These are phyloP conservation scores for Nakaseomyces glabratus DNA, from an alignment of 1,139 yeast genomes.

Conservation along the genomic window DNA sequence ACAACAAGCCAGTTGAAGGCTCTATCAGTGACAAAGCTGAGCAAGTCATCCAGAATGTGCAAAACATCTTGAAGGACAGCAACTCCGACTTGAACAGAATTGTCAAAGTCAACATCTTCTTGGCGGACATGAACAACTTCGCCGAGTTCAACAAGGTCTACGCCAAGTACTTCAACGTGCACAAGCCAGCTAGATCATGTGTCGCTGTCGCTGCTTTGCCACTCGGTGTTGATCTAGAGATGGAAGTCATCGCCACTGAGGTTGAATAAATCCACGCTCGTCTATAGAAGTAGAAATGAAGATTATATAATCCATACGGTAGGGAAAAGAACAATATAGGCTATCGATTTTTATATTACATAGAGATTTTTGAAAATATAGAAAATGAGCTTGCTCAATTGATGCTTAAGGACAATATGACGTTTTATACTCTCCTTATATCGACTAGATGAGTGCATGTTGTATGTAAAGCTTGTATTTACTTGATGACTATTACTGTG, in stretches of 20 bases:
- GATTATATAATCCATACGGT: too few relatives aligned
- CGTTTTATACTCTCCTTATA: too few relatives aligned
- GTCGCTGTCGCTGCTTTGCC: constrained; percentile 87
- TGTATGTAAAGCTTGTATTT: too few relatives aligned
- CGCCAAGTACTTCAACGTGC: constrained; percentile 66
- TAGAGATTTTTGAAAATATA: too few relatives aligned
- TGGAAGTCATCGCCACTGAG: constrained; percentile 75
- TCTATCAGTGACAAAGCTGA: constrained; percentile 75
- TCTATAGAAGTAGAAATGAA: too few relatives aligned
- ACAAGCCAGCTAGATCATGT: constrained; percentile 94
- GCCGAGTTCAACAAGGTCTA: constrained; percentile 77
- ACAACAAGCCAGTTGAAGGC: constrained; percentile 69
- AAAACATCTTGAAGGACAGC: constrained; percentile 68
- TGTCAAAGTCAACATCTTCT: constrained; percentile 78
- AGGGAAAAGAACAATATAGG: too few relatives aligned
- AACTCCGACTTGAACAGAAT: constrained; percentile 74
- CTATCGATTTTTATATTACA: too few relatives aligned
- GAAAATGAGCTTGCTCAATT: too few relatives aligned
- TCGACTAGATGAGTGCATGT: too few relatives aligned
- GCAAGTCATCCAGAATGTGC: constrained; percentile 70
- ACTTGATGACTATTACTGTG: too few relatives aligned
- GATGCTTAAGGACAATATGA: too few relatives aligned
- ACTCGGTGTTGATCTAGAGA: constrained; percentile 62
- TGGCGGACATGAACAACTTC: constrained; percentile 80
- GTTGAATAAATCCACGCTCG: constrained; percentile 17